phyloP scores from a whole-genome alignment of 2,329 filamentous ascomycete genomes.

The Gnomoniopsis smithogilvyi region DNA sequence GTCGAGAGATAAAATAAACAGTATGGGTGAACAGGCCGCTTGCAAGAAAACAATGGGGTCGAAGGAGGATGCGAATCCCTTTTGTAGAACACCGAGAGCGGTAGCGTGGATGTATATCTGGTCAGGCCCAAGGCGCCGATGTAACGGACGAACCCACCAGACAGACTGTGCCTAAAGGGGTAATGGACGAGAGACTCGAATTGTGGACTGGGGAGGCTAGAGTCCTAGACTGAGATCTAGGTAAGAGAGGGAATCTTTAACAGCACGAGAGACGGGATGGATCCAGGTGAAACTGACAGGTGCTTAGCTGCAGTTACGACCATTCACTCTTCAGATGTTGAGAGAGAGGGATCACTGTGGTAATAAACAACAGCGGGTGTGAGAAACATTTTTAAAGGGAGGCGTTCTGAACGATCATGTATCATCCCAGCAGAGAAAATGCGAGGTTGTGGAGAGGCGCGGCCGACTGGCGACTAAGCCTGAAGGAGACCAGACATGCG shows the following conservation, averaged over 20 bases:
- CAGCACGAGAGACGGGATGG: conserved; percentile 13
- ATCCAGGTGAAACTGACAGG: conserved; percentile 26
- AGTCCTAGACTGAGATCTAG: conserved; percentile 8
- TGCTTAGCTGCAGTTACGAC: conserved; percentile 25
- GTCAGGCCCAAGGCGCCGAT: conserved; percentile 7
- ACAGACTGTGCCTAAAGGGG: conserved; percentile 16
- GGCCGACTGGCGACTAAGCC: conserved; percentile 36
- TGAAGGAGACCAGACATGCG: conserved; percentile 35
- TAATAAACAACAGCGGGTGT: conserved; percentile 24
- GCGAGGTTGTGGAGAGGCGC: conserved; percentile 31
- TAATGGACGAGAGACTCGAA: conserved; percentile 17
- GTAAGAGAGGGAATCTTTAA: conserved; percentile 6
- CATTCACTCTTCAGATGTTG: neutral
- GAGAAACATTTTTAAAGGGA: conserved; percentile 26
- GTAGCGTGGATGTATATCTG: conserved; percentile 12
- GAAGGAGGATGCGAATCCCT: conserved; percentile 12
- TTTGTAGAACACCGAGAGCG: conserved; percentile 16
- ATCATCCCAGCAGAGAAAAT: conserved; percentile 25
- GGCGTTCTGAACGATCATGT: conserved; percentile 18
- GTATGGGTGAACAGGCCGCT: neutral
- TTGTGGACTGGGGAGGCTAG: conserved; percentile 11
- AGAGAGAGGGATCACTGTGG: neutral
- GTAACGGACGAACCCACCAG: conserved; percentile 16
- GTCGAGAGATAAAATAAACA: conserved; percentile 4
- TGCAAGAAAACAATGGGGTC: neutral